Evolutionary conservation across 139 green algal genomes (phyloP), one percentile per base, ranked within the genome.

Genomic region (Chlorella sp.): DNA sequence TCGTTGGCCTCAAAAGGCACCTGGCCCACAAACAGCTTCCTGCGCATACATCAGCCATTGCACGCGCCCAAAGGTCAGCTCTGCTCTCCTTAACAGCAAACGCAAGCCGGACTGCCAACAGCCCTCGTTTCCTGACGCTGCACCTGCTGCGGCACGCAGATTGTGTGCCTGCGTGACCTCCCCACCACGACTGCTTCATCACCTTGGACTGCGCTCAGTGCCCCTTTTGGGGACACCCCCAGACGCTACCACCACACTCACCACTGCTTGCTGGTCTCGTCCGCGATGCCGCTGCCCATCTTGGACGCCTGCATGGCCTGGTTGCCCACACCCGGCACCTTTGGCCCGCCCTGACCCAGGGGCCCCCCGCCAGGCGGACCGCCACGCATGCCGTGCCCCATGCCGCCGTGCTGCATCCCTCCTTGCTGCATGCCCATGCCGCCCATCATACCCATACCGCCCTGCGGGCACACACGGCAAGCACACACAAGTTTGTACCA

Each of bases 1-100:
- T 88, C 83, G 49, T 71, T 77, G 0, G 83, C 83, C 78, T 88
- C 78, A 70, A 85, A 83, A 1, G 83, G 78, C 35, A 88, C 81
- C 70, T 83, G 78, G 26, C 78, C 78, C 27, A 83, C 70, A 77
- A 83, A 83, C 31, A 83, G 78, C 73, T 83, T 83, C 78, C 67
- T 72, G 67, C n/a, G n/a, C n/a, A n/a, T n/a, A n/a, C n/a, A n/a
- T n/a, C n/a, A n/a, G n/a, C n/a, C n/a, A n/a, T n/a, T n/a, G n/a
- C n/a, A n/a, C n/a, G n/a, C n/a, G n/a, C n/a, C n/a, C n/a, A n/a
- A n/a, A n/a, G n/a, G n/a, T n/a, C n/a, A n/a, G n/a, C n/a, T n/a
- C n/a, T n/a, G n/a, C n/a, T n/a, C n/a, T n/a, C n/a, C n/a, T n/a
- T n/a, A n/a, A n/a, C n/a, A n/a, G n/a, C n/a, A n/a, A n/a, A n/a